These are phyloP conservation scores for Acacia pycnantha DNA, from an alignment of 331 rosid species.

Conservation along the genomic window DNA sequence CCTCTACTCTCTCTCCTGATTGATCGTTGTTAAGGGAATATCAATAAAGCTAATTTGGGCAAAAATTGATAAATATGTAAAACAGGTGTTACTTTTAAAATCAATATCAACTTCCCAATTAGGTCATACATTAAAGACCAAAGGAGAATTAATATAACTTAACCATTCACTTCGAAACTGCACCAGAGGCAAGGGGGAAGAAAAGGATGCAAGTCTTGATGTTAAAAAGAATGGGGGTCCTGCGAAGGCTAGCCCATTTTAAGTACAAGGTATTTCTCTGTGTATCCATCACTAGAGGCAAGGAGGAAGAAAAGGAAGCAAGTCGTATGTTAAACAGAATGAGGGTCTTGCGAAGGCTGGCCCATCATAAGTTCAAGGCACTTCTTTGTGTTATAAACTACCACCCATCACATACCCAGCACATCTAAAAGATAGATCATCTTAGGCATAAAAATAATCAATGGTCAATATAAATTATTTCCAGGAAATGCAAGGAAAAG, in stretches of 20 bases:
- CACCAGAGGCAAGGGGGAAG: not conserved
- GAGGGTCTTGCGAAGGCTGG: not conserved
- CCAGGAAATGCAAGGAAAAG: not conserved
- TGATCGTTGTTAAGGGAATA: too few relatives aligned
- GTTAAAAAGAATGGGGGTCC: not conserved
- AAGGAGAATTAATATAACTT: not conserved
- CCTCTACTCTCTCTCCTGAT: too few relatives aligned
- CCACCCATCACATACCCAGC: not conserved
- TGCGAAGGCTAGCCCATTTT: not conserved
- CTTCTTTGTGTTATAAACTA: not conserved
- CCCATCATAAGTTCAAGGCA: not conserved
- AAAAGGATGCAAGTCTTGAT: not conserved
- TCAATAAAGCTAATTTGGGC: too few relatives aligned
- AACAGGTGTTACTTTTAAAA: too few relatives aligned
- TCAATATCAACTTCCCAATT: too few relatives aligned
- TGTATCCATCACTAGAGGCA: not conserved
- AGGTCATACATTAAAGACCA: too few relatives aligned
- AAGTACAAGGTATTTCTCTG: not conserved
- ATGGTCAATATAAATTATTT: constrained; percentile 5
- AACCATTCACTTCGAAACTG: not conserved
- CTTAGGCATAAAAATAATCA: not conserved
- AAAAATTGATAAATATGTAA: too few relatives aligned
- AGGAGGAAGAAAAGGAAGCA: not conserved
- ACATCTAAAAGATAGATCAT: constrained; percentile 15
- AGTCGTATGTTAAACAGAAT: not conserved